phyloP scores from a whole-genome alignment of 2,329 filamentous ascomycete species.

The Tolypocladium album region DNA sequence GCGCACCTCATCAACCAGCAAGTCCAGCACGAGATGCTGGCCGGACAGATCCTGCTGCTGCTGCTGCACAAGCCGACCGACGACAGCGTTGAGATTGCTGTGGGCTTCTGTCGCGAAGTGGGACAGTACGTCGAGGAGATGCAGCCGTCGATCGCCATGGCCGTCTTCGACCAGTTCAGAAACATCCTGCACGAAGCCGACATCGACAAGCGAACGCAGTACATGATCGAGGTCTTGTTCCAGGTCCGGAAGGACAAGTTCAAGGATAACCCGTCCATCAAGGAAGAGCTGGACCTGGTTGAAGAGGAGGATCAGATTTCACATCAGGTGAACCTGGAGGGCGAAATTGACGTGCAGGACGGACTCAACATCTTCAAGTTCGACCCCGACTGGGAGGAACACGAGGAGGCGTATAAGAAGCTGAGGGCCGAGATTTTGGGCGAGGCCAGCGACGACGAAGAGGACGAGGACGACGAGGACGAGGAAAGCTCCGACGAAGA shows the following conservation, averaged over 20 bases:
- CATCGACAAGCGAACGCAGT: slow-evolving; percentile 97
- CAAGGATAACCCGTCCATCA: slow-evolving; percentile 85
- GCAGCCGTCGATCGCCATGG: slow-evolving; percentile 76
- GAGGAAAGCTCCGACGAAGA: slow-evolving; percentile 65
- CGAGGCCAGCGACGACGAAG: slow-evolving; percentile 78
- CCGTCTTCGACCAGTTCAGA: slow-evolving; percentile 91
- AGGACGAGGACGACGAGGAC: slow-evolving; percentile 41
- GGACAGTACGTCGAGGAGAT: slow-evolving; percentile 93
- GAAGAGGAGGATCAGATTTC: slow-evolving; percentile 98
- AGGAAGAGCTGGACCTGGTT: slow-evolving; percentile 86
- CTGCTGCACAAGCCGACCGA: slow-evolving; percentile 92
- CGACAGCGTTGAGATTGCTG: slow-evolving; percentile 94
- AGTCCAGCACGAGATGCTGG: slow-evolving; percentile 86
- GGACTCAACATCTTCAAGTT: slow-evolving; percentile 92
- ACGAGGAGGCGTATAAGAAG: slow-evolving; percentile 82
- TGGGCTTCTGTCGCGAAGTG: slow-evolving; percentile 84
- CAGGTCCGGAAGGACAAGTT: slow-evolving; percentile 94
- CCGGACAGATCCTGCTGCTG: slow-evolving; percentile 85
- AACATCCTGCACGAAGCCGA: slow-evolving; percentile 93
- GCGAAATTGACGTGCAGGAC: slow-evolving; percentile 76
- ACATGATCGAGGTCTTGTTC: slow-evolving; percentile 97
- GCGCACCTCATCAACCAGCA: slow-evolving; percentile 95
- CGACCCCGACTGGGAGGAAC: slow-evolving; percentile 78
- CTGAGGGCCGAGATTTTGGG: slow-evolving; percentile 90
- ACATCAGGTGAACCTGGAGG: slow-evolving; percentile 72